Evolutionary conservation across 331 rosid genomes (phyloP), one percentile per base, ranked within the genome.

Genomic region (Quercus phellos): DNA sequence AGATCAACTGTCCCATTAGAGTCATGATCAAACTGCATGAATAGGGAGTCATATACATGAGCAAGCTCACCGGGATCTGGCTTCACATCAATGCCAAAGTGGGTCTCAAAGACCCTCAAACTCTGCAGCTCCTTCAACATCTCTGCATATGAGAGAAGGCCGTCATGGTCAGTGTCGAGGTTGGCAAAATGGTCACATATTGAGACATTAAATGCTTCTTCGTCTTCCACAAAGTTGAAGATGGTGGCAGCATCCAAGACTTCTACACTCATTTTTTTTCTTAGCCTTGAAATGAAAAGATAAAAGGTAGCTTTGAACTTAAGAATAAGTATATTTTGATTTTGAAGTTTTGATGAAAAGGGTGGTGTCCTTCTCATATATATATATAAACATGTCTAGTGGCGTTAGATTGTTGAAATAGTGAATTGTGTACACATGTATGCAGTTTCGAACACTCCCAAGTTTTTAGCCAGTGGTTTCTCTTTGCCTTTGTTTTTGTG

Each of bases 111-210:
- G n/a, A 90, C 87, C 73, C 94, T 82, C 19, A 92, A 75, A 55
- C 90, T 71, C 69, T 82, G 85, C 29, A 92, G 79, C 86, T 92
- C 96, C 85, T 77, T 89, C 76, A 92, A 32, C 97, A 92, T 88
- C 86, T 92, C 96, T 6, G 85, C 77, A 14, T 85, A 87, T 5
- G 83, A 88, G 1, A 87, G 91, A 16, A 76, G 71, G 1, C 94
- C 91, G 3, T 92, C 94, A 1, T 80, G 73, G 68, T 92, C 67
- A 3, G 81, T 74, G 69, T 92, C 97, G 4, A 92, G 97, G n/a
- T 26, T 46, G 19, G 84, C 80, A 1, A 92, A 92, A 54, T 78
- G 84, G 7, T 80, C 85, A 12, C 75, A 4, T 0, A 90, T 51
- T 0, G 76, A 70, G 8, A 68, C 54, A 17, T 50, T 66, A 67